These are phyloP conservation scores for Ophiostoma angusticollis DNA, from an alignment of 2,329 filamentous ascomycete genomes.

Conservation along the genomic window DNA sequence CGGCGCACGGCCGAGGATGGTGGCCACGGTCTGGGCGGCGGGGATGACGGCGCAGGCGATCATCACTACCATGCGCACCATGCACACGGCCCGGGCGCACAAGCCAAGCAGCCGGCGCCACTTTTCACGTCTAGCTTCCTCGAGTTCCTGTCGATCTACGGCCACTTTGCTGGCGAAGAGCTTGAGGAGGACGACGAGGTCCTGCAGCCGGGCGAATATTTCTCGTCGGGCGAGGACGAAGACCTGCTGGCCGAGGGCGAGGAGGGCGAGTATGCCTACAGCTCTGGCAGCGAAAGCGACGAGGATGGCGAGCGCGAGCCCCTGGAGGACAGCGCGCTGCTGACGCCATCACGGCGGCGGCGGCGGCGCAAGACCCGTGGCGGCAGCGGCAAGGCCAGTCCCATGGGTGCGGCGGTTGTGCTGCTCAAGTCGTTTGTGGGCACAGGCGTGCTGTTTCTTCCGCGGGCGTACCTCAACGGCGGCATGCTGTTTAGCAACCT, in stretches of 20 bases:
- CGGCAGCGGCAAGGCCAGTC: slow-evolving; percentile 62
- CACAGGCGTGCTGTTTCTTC: slow-evolving; percentile 86
- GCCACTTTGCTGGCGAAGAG: slow-evolving; percentile 94
- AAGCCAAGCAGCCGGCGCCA: slow-evolving; percentile 33
- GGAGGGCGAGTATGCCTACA: slow-evolving; percentile 18
- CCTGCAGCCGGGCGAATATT: slow-evolving; percentile 78
- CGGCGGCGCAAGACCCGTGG: slow-evolving; percentile 65
- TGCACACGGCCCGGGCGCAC: background rate
- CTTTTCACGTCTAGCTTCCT: slow-evolving; percentile 87
- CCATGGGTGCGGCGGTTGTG: slow-evolving; percentile 67
- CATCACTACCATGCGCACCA: slow-evolving; percentile 8
- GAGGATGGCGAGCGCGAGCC: slow-evolving; percentile 62
- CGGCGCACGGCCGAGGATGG: slow-evolving; percentile 56
- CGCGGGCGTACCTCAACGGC: slow-evolving; percentile 85
- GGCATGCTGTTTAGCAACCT: slow-evolving; percentile 95
- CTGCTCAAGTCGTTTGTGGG: slow-evolving; percentile 96
- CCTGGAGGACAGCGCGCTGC: slow-evolving; percentile 76
- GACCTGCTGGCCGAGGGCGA: slow-evolving; percentile 15
- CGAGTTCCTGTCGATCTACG: slow-evolving; percentile 89
- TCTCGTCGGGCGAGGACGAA: slow-evolving; percentile 64
- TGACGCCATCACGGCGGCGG: slow-evolving; percentile 62
- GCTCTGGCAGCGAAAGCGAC: slow-evolving; percentile 33
- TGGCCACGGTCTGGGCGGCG: slow-evolving; percentile 18
- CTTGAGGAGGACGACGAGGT: slow-evolving; percentile 93
- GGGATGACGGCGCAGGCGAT: slow-evolving; percentile 25